Base-by-base conservation (phyloP, 768 basidiomycete genomes). In the Hygrocybe punicea region DNA sequence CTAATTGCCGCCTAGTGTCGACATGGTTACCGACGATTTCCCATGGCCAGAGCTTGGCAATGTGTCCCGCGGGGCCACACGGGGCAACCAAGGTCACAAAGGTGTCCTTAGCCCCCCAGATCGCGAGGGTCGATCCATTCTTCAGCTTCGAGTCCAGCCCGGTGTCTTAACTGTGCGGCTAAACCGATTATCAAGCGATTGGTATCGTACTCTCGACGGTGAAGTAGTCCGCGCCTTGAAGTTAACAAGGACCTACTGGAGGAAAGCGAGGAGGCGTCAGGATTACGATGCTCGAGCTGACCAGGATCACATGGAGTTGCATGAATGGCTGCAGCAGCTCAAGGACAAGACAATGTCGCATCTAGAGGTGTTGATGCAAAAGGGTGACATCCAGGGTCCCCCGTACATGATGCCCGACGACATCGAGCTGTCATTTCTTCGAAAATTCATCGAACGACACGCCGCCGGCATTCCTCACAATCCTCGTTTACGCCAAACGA, bases 291-390 rank as follows among this genome's bases (percentile, higher is more conserved):
- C 87, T 51, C 83, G 86, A 49, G 89, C 89, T 1, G 89, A 91
- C 75, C 89, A 90, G 68, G 89, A 91, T 67, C 89, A 91, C 65
- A 91, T 91, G 89, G 89, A 91, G 67, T 73, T 91, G 19, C 89
- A 91, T 64, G 89, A 91, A 67, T 91, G 89, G 89, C 74, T 91
- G 2, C 89, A 91, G 63, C 89, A 91, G 69, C 77, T 91, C 63
- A 91, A 91, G 70, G 89, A 91, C 72, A 91, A 90, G 71, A 89
- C 87, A 51, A 91, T 91, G 89, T 87, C 88, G 47, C 88, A 91
- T 72, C 78, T 91, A 45, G 89, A 91, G 69, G 78, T 91, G 2
- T 83, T 91, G 63, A 91, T 91, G 86, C 89, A 91, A 67, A 90
- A 91, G 66, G 87, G 88, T 65, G 89, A 91, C 60, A 91, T 91